Conservation (phyloP, 768 basidiomycete genomes). For the Lanmaoa pseudosensibilis region DNA sequence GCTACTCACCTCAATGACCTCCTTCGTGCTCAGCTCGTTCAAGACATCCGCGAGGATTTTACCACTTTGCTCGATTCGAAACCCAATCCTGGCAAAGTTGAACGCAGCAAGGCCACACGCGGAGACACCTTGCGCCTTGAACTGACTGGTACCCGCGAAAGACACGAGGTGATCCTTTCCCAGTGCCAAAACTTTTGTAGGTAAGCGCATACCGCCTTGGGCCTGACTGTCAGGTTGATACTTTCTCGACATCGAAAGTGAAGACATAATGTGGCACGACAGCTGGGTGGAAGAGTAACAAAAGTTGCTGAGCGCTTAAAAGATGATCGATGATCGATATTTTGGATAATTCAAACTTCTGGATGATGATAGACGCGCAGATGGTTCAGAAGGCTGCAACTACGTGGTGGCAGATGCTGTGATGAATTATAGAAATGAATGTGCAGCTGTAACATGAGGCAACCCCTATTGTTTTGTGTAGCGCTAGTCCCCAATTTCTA, state of each 20-base stretch:
- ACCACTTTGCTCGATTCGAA: constrained; percentile 28
- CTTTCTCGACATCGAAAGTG: background rate
- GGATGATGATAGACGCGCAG: background rate
- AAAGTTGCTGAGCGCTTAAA: background rate
- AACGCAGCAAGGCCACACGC: constrained; percentile 68
- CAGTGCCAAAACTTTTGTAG: constrained; percentile 17
- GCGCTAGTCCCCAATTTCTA: too few species aligned
- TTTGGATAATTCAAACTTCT: background rate
- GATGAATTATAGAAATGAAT: background rate
- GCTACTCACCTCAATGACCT: constrained; percentile 28
- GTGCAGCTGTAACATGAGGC: too few species aligned
- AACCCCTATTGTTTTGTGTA: too few species aligned
- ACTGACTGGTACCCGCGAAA: constrained; percentile 56
- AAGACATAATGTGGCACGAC: constrained; percentile 12
- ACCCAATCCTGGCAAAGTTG: constrained; percentile 57
- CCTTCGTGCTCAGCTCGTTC: constrained; percentile 22
- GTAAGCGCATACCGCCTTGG: background rate
- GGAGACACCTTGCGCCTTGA: constrained; percentile 44
- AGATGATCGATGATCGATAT: background rate
- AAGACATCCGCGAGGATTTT: constrained; percentile 13
- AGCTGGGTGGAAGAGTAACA: background rate
- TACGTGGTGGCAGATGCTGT: background rate
- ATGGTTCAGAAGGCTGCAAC: background rate
- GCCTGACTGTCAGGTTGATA: background rate
- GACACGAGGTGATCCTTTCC: constrained; percentile 44